Evolutionary conservation across 2,329 filamentous ascomycete genomes (phyloP).

Genomic region (Coniochaeta sp.): DNA sequence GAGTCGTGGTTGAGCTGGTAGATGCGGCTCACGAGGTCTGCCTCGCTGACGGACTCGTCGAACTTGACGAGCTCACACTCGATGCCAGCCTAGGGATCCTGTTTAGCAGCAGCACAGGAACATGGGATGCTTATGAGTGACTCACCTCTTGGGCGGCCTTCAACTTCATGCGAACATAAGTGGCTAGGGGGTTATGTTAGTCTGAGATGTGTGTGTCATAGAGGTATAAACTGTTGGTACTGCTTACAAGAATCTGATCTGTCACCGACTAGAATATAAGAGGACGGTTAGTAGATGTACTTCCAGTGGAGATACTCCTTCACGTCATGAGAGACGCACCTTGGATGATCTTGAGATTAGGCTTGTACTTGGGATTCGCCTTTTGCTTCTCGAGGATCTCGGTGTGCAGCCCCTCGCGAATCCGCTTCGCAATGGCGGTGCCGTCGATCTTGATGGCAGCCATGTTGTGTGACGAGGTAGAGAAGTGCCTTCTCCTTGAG

Average conservation of each 20-base stretch:
- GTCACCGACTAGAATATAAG: slow-evolving; percentile 65
- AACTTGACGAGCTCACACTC: slow-evolving; percentile 80
- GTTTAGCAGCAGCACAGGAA: slow-evolving; percentile 7
- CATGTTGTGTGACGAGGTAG: slow-evolving; percentile 49
- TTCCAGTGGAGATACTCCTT: no score
- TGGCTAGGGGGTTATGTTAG: slow-evolving; percentile 46
- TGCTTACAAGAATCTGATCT: slow-evolving; percentile 84
- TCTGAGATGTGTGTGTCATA: not conserved
- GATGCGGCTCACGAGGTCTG: slow-evolving; percentile 80
- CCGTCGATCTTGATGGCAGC: slow-evolving; percentile 89
- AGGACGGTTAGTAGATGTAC: no score
- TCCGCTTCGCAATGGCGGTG: slow-evolving; percentile 86
- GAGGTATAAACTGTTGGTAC: no score
- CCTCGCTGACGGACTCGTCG: slow-evolving; percentile 71
- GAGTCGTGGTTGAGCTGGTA: slow-evolving; percentile 79
- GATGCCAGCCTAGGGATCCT: slow-evolving; percentile 65
- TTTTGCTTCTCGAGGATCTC: slow-evolving; percentile 79
- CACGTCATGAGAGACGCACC: slow-evolving; percentile 49
- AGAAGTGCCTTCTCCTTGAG: not conserved
- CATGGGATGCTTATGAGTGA: not conserved
- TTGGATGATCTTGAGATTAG: slow-evolving; percentile 90
- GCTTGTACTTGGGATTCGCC: slow-evolving; percentile 79
- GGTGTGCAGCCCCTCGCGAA: slow-evolving; percentile 71
- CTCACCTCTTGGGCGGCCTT: slow-evolving; percentile 88
- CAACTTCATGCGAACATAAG: slow-evolving; percentile 99